Percentiles rank a stretch among this genome's conserved stretches.
Conservation (phyloP, 169 alveolate genomes). For the Plasmodium cynomolgi region DNA sequence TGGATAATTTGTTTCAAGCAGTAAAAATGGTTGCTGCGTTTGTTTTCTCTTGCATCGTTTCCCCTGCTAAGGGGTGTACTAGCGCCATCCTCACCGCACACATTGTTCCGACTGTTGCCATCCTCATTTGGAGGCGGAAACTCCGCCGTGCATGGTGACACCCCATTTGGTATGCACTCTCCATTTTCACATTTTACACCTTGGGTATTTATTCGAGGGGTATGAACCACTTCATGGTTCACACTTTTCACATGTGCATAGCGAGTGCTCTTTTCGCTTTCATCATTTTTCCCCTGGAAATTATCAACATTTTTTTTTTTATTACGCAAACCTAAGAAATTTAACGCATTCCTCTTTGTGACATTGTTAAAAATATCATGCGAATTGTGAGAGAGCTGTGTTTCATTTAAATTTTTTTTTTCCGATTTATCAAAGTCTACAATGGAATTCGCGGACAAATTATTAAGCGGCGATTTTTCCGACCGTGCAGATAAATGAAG, state of each 20-base stretch:
- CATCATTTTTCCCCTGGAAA: background rate
- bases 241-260: constrained; percentile 15
- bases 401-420: constrained; percentile 12
- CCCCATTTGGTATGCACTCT: background rate
- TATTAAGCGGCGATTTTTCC: background rate
- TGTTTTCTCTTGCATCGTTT: background rate
- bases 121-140: background rate
- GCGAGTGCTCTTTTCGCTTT: constrained; percentile 15
- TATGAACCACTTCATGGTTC: background rate
- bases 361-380: constrained; percentile 14
- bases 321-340: constrained; percentile 56
- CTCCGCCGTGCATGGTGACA: background rate
- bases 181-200: background rate
- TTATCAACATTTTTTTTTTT: constrained; percentile 20
- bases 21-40: constrained; percentile 10
- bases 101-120: background rate
- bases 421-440: constrained; percentile 20
- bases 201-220: background rate
- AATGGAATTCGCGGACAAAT: constrained; percentile 15
- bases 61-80: background rate
- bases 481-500: background rate
- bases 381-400: background rate
- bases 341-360: constrained; percentile 56
- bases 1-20: constrained; percentile 57
- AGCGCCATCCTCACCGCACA: background rate